Base-by-base conservation (phyloP, 495 filamentous ascomycete species). In the Evansstolkia leycettana region DNA sequence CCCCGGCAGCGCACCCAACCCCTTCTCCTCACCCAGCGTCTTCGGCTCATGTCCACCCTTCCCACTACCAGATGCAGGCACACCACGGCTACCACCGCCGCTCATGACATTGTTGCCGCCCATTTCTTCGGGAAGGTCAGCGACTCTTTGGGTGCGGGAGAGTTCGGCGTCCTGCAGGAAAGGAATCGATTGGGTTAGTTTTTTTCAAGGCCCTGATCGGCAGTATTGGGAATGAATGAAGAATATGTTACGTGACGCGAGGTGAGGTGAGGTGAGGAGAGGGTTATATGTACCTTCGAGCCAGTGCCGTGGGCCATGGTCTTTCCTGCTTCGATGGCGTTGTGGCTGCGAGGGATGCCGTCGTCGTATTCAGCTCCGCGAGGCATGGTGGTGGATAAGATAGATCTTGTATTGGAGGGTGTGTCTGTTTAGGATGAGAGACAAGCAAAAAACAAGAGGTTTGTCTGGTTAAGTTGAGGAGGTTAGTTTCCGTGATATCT, bases 321-420 rank as follows among this genome's bases (percentile, higher is more conserved):
- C 18, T 57, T 42, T 31, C 60, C 65, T 20, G 57, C 41, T 36
- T 69, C 69, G 27, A 71, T 57, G 23, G 64, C 45, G 48, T 71
- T 69, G 44, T 70, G 69, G 46, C 62, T 64, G 29, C 65, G 58
- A 39, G 58, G 58, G 43, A 67, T 38, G 28, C 54, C 54, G 48
- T 70, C 60, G 39, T 66, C 61, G 56, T 55, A 70, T 26, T 69
- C 60, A 31, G 63, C 64, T 49, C 67, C 67, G 48, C 65, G 65
- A 50, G 58, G 56, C 67, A 71, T 71, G 39, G 23, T 62, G 57
- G 12, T 26, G 7, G 11, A 29, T 23, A 5, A 23, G 9, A 23
- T 23, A 23, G 20, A 9, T 23, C 5, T 4, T 23, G 4, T 23
- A 23, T 23, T 23, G 4, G 20, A 5, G 20, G n/a, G n/a, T n/a